A percentile compares a stretch with the other conserved stretches of the same genome.
Conservation (phyloP, 345 rosid species). For the Psidium guajava region DNA sequence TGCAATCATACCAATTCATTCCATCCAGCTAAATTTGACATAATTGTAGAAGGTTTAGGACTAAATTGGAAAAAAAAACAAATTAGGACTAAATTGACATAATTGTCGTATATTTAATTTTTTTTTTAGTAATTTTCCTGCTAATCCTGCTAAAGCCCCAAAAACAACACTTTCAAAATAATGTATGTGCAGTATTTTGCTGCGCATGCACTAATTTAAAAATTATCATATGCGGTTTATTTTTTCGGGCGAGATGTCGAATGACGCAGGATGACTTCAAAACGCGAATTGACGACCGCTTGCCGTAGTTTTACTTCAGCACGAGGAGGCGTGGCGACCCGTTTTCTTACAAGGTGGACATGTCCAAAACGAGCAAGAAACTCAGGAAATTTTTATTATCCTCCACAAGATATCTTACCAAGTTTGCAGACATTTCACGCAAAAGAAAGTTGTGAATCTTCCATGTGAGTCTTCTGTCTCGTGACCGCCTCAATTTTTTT, state of each 20-base stretch:
- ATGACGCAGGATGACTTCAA: neutral
- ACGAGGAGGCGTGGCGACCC: neutral
- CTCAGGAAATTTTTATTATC: neutral
- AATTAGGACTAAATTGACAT: too few relatives aligned
- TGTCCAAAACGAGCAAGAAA: neutral
- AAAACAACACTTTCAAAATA: neutral
- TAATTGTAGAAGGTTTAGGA: too few relatives aligned
- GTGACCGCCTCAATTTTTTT: neutral
- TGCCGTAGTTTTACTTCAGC: neutral
- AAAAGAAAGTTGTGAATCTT: neutral
- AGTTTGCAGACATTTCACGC: neutral
- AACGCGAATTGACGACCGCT: neutral
- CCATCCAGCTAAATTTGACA: too few relatives aligned
- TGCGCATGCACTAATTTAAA: neutral
- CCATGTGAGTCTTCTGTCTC: neutral
- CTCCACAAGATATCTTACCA: neutral
- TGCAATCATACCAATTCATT: too few relatives aligned
- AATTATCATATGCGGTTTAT: neutral
- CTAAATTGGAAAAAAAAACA: too few relatives aligned
- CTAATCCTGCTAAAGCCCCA: too few relatives aligned
- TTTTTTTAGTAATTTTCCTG: neutral
- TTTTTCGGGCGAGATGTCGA: neutral
- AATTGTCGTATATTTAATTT: neutral
- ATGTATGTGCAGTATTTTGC: neutral
- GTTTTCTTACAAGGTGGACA: too few relatives aligned